Conservation (phyloP, 2,329 filamentous ascomycete species). For the Cercospora beticola region DNA sequence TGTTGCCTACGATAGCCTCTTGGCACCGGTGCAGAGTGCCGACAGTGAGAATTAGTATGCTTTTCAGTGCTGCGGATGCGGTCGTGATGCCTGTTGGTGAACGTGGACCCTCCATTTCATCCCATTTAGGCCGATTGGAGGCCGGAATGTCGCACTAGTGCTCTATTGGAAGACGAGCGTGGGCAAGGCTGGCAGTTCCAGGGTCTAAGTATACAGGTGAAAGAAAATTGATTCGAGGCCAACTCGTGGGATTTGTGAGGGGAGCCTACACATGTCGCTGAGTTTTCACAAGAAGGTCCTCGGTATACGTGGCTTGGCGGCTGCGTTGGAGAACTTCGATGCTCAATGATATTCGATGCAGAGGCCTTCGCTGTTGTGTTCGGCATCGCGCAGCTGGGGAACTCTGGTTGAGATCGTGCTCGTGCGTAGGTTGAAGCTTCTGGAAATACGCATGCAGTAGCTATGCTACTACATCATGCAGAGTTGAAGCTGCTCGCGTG, state of each 20-base stretch:
- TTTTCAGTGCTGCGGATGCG: background rate
- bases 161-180: conserved; percentile 16
- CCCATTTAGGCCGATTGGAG: conserved; percentile 23
- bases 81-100: conserved; percentile 8
- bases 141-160: conserved; percentile 7
- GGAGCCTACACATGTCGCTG: background rate
- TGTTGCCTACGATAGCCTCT: conserved; percentile 1
- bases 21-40: background rate
- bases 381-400: background rate
- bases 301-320: background rate
- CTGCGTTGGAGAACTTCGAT: background rate
- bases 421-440: background rate
- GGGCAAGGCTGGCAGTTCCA: background rate
- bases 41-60: background rate
- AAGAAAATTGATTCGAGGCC: background rate
- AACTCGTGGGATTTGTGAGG: background rate
- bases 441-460: background rate
- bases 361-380: background rate
- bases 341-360: background rate
- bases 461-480: background rate
- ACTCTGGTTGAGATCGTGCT: background rate
- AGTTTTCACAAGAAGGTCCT: background rate
- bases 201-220: background rate
- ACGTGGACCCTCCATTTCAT: conserved; percentile 12
- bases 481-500: conserved; percentile 1